Conservation (phyloP, 116 monocot species). For the Dioscorea cayenensis region DNA sequence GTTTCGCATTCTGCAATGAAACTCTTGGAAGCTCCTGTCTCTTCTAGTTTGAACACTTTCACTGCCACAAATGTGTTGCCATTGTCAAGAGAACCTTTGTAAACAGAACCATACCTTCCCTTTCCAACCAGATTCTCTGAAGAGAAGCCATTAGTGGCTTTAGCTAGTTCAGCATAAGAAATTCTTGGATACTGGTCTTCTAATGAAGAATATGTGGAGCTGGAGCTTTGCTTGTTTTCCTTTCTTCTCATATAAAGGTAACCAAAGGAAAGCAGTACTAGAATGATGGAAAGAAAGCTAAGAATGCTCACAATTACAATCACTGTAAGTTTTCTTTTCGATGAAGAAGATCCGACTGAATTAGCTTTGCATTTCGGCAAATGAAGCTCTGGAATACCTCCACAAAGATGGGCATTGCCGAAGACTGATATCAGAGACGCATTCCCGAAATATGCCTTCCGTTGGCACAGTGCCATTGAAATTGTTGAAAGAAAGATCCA, state of each 20-base stretch:
- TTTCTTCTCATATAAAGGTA: not conserved
- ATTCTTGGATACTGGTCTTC: not conserved
- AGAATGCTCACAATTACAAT: too few species aligned
- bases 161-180: not conserved
- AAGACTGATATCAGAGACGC: not conserved
- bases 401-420: constrained; percentile 16
- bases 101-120: not conserved
- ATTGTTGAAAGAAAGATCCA: constrained; percentile 1
- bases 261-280: too few species aligned
- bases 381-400: constrained; percentile 12
- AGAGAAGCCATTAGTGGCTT: not conserved
- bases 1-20: constrained; percentile 14
- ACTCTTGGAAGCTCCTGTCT: not conserved
- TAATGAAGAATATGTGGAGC: not conserved
- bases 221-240: not conserved
- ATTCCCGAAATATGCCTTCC: constrained; percentile 1
- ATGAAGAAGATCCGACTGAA: too few species aligned
- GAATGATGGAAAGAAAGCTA: too few species aligned
- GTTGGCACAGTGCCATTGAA: constrained; percentile 1
- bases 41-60: not conserved
- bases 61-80: not conserved
- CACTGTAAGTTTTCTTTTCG: too few species aligned
- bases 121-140: not conserved
- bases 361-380: constrained; percentile 5
- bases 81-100: not conserved